phyloP scores from a whole-genome alignment of 768 basidiomycete genomes.

The Amanita fuliginea region DNA sequence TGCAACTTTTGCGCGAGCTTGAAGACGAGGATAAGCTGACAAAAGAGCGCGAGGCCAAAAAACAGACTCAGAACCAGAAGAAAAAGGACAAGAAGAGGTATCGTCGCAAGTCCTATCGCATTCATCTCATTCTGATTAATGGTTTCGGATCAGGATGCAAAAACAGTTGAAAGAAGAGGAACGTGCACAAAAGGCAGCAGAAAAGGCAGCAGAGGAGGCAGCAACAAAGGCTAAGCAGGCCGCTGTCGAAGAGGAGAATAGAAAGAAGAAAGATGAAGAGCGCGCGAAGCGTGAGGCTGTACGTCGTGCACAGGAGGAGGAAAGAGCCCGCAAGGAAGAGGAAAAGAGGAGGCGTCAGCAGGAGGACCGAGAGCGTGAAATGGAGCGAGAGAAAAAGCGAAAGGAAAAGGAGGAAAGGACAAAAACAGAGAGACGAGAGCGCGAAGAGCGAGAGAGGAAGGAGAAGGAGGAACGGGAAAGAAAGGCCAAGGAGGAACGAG shows the following conservation, averaged over 20 bases:
- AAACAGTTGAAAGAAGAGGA: constrained; percentile 92
- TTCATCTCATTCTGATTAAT: constrained; percentile 1
- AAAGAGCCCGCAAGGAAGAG: constrained; percentile 74
- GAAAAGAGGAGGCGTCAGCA: constrained; percentile 64
- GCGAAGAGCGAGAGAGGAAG: constrained; percentile 57
- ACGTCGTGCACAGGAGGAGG: constrained; percentile 73
- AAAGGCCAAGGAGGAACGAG: constrained; percentile 50
- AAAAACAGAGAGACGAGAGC: constrained; percentile 63
- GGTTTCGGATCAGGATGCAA: constrained; percentile 53
- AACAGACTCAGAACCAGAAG: constrained; percentile 95
- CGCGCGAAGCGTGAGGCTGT: constrained; percentile 65
- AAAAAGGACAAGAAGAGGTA: constrained; percentile 95
- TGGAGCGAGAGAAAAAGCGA: constrained; percentile 62
- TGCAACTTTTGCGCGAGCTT: constrained; percentile 86
- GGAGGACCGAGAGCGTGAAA: constrained; percentile 74
- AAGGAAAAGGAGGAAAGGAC: constrained; percentile 67
- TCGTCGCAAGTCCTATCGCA: constrained; percentile 10
- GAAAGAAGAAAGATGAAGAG: constrained; percentile 82
- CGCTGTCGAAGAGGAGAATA: constrained; percentile 70
- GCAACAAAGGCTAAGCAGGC: constrained; percentile 65
- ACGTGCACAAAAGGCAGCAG: constrained; percentile 70
- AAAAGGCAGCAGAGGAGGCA: constrained; percentile 80
- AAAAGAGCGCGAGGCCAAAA: constrained; percentile 86
- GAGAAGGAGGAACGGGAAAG: constrained; percentile 55
- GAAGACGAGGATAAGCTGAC: constrained; percentile 88